These are phyloP conservation scores for Xylariaceae sp. DNA, from an alignment of 2,329 filamentous ascomycete genomes.

Conservation along the genomic window DNA sequence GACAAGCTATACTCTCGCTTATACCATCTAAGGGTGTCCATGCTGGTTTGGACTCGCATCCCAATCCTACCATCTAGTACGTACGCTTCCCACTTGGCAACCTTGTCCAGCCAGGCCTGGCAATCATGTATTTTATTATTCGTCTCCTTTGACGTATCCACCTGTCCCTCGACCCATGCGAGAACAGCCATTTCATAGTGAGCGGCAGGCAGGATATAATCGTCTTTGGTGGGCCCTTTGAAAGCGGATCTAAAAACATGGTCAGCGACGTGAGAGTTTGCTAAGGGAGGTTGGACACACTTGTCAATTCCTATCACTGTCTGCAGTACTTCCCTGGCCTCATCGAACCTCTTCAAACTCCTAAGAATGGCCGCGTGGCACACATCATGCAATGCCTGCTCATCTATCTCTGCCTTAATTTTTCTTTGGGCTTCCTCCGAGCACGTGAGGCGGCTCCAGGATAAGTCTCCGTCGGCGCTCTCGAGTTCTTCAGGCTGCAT, in stretches of 20 bases:
- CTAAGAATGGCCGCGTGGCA: slow-evolving; percentile 70
- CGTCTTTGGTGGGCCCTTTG: slow-evolving; percentile 67
- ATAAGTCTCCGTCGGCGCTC: slow-evolving; percentile 65
- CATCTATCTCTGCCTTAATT: slow-evolving; percentile 61
- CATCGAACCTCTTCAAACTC: slow-evolving; percentile 64
- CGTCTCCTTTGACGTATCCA: slow-evolving; percentile 36
- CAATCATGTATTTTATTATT: slow-evolving; percentile 64
- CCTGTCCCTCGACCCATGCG: slow-evolving; percentile 72
- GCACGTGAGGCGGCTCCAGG: slow-evolving; percentile 67
- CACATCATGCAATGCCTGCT: slow-evolving; percentile 69
- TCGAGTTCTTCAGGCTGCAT: slow-evolving; percentile 73
- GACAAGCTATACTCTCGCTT: slow-evolving; percentile 33
- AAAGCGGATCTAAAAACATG: slow-evolving; percentile 51
- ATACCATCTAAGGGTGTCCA: slow-evolving; percentile 67
- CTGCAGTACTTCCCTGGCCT: slow-evolving; percentile 70
- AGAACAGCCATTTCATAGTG: slow-evolving; percentile 87
- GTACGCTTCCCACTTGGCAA: slow-evolving; percentile 73
- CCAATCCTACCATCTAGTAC: slow-evolving; percentile 77
- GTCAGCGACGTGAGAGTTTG: background rate
- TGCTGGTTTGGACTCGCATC: slow-evolving; percentile 72
- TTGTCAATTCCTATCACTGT: slow-evolving; percentile 70
- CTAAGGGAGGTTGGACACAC: slow-evolving; percentile 46
- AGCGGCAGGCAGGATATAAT: slow-evolving; percentile 74
- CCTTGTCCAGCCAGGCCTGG: slow-evolving; percentile 68
- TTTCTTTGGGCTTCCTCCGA: slow-evolving; percentile 47